Evolutionary conservation across 2,329 filamentous ascomycete genomes (phyloP), one percentile per base, ranked within the genome.

Genomic region (Acrodontium crateriforme): DNA sequence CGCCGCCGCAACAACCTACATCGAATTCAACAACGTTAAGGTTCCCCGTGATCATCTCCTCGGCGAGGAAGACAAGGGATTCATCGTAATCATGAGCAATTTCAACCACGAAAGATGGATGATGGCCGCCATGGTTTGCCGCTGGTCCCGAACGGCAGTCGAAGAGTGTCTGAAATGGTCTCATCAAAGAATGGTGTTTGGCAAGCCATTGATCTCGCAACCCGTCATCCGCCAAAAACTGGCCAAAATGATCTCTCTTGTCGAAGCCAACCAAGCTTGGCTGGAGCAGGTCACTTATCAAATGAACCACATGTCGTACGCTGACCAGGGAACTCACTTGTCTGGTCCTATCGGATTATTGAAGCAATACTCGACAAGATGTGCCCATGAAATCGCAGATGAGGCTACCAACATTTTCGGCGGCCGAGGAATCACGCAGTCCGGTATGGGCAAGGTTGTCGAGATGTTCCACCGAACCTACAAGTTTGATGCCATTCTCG

Each of bases 91-190:
- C 47, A 66, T 89, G 49, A 73, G 69, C 57, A 91, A 91, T 59
- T 91, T 91, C 61, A 89, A 89, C 63, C 80, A 89, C 57, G 47
- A 52, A 42, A 46, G 51, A 11, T 54, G 50, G 45, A 51, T 53
- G 40, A 38, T 55, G 49, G 39, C 38, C 56, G 59, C 61, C 40
- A 71, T 59, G 27, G 71, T 74, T 3, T 65, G 76, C 34, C 73
- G 78, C 27, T 64, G 68, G 54, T 71, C 65, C 29, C 69, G 80
- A 37, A 67, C 67, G 2, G 69, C 87, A 9, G 74, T 82, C 9
- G 81, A 91, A 53, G 82, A 91, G 50, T 87, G 74, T 45, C 60
- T 91, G 38, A 89, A 89, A 53, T 93, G 84, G 83, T 67, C 74
- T 17, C 82, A 89, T 59, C 84, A 92, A 58, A 74, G 82, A 27